Conservation (phyloP, 2,329 filamentous ascomycete genomes). For the Neocatenulostroma microsporum region DNA sequence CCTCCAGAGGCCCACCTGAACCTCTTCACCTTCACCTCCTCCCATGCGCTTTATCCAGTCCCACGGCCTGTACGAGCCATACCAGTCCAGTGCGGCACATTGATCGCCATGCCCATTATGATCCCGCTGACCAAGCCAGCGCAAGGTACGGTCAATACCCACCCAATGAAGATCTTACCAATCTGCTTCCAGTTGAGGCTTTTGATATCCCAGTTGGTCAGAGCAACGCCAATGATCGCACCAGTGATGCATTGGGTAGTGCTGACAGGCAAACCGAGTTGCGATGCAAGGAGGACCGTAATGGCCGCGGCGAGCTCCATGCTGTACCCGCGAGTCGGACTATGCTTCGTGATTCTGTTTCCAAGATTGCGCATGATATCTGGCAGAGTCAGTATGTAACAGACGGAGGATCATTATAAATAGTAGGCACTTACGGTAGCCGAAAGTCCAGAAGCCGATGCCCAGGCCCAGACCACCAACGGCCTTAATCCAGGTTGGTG, state of each 20-base stretch:
- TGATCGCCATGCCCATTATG: constrained; percentile 48
- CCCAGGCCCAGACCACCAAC: constrained; percentile 47
- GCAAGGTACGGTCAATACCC: constrained; percentile 51
- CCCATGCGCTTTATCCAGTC: too few relatives aligned
- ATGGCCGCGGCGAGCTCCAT: constrained; percentile 53
- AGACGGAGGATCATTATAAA: too few relatives aligned
- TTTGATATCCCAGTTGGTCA: constrained; percentile 50
- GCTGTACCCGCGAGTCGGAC: constrained; percentile 49
- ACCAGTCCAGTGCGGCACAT: constrained; percentile 22
- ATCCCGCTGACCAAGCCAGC: constrained; percentile 50
- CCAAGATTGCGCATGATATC: constrained; percentile 54
- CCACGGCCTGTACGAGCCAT: too few relatives aligned
- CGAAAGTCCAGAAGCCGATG: constrained; percentile 52
- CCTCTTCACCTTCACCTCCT: too few relatives aligned
- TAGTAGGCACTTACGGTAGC: constrained; percentile 38
- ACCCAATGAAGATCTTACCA: constrained; percentile 51
- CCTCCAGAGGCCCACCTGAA: too few relatives aligned
- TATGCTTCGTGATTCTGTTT: constrained; percentile 53
- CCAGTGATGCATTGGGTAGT: constrained; percentile 57
- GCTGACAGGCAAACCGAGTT: constrained; percentile 53
- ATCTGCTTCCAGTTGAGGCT: constrained; percentile 56
- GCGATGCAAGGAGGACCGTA: constrained; percentile 55
- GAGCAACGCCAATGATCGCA: constrained; percentile 52
- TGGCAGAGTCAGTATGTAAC: too few relatives aligned
- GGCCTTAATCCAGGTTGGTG: constrained; percentile 53